Evolutionary conservation across 192 early-diverging fungal genomes (phyloP).

Genomic region (Coemansia furcata): DNA sequence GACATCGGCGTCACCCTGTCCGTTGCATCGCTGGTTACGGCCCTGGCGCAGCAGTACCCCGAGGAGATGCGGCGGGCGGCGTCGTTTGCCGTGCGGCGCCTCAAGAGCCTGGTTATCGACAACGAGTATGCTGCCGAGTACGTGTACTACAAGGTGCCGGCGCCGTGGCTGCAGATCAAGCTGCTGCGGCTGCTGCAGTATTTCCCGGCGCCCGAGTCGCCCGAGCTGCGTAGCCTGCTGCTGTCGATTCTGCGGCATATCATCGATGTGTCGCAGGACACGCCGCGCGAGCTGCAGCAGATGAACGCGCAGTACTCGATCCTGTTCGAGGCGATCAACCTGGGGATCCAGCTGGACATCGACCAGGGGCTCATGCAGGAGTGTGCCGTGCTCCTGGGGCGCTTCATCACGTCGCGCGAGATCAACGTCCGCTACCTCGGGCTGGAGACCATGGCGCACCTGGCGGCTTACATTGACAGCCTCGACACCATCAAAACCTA

Average conservation of each 20-base stretch:
- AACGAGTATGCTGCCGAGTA: slow-evolving; percentile 81
- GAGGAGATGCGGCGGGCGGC: slow-evolving; percentile 72
- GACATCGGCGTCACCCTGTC: slow-evolving; percentile 87
- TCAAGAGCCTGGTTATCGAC: slow-evolving; percentile 86
- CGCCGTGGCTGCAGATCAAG: slow-evolving; percentile 98
- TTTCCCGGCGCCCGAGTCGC: slow-evolving; percentile 80
- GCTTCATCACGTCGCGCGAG: slow-evolving; percentile 92
- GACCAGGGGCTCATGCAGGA: slow-evolving; percentile 84
- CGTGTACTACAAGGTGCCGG: slow-evolving; percentile 96
- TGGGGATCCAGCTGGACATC: slow-evolving; percentile 90
- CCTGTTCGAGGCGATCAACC: slow-evolving; percentile 94
- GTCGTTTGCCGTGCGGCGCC: slow-evolving; percentile 72
- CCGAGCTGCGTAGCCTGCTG: slow-evolving; percentile 58
- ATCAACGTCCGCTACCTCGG: slow-evolving; percentile 98
- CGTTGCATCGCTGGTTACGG: slow-evolving; percentile 82
- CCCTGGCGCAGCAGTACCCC: slow-evolving; percentile 87
- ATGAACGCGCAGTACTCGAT: slow-evolving; percentile 98
- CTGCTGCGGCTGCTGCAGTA: slow-evolving; percentile 92
- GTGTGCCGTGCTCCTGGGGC: slow-evolving; percentile 76
- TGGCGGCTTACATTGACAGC: slow-evolving; percentile 80
- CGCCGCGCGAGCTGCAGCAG: slow-evolving; percentile 94
- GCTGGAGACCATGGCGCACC: slow-evolving; percentile 96
- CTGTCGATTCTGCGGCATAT: slow-evolving; percentile 79
- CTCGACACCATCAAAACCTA: slow-evolving; percentile 79
- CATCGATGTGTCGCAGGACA: slow-evolving; percentile 80